Conservation (phyloP, 1,284 basidiomycete species). For the Ustilago nuda region DNA sequence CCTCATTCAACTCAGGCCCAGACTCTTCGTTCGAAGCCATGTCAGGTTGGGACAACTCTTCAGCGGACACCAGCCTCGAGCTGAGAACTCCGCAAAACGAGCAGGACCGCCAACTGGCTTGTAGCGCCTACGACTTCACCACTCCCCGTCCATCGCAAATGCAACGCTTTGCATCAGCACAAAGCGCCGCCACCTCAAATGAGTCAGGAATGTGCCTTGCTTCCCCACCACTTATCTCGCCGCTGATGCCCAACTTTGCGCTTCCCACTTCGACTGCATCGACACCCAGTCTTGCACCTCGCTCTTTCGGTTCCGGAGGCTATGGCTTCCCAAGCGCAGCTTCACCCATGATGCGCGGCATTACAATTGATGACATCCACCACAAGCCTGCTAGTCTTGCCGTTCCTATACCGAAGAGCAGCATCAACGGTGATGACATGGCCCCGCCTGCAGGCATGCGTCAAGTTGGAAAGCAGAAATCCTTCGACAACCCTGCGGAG, state of each 20-base stretch:
- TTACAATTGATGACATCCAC: slow-evolving; percentile 36
- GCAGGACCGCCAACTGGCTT: slow-evolving; percentile 31
- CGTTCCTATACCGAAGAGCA: neutral
- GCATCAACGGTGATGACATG: neutral
- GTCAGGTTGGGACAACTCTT: slow-evolving; percentile 41
- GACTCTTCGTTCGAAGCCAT: slow-evolving; percentile 44
- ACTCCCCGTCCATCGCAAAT: slow-evolving; percentile 43
- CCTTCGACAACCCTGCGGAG: slow-evolving; percentile 50
- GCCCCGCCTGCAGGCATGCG: slow-evolving; percentile 21
- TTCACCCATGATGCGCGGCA: slow-evolving; percentile 16
- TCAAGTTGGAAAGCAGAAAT: slow-evolving; percentile 46
- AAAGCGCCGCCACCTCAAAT: slow-evolving; percentile 12
- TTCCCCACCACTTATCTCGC: slow-evolving; percentile 41
- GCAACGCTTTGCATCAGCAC: slow-evolving; percentile 44
- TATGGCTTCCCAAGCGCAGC: slow-evolving; percentile 27
- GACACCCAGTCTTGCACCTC: slow-evolving; percentile 24
- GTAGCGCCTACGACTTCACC: slow-evolving; percentile 32
- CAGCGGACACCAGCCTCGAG: slow-evolving; percentile 33
- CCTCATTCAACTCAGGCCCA: slow-evolving; percentile 32
- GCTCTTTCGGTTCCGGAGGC: neutral
- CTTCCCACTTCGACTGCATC: slow-evolving; percentile 31
- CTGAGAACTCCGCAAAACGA: slow-evolving; percentile 41
- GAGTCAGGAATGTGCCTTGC: slow-evolving; percentile 26
- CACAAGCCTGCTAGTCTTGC: slow-evolving; percentile 32
- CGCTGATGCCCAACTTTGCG: slow-evolving; percentile 41